Evolutionary conservation across 441 rosid genomes (phyloP).

Genomic region (Kokia cookei): DNA sequence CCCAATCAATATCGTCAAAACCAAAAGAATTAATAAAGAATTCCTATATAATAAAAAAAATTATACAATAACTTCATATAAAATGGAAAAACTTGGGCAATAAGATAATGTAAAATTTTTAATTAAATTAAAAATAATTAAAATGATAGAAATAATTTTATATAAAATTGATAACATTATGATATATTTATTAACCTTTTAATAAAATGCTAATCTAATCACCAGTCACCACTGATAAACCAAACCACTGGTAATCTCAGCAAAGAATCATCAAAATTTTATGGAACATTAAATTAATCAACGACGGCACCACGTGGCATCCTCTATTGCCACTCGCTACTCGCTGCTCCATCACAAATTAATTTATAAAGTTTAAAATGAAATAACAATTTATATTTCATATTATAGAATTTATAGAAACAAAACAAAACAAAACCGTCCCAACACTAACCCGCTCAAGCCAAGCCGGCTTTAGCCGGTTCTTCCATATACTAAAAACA

Average conservation of each 20-base stretch:
- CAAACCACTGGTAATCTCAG: background rate
- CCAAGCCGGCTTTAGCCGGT: conserved; percentile 16
- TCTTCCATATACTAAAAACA: background rate
- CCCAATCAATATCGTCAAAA: background rate
- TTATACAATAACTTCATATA: too few species aligned
- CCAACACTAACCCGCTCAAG: conserved; percentile 18
- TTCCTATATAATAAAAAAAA: too few species aligned
- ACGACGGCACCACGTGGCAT: background rate
- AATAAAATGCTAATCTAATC: background rate
- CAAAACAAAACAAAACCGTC: conserved; percentile 6
- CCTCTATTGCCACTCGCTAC: background rate
- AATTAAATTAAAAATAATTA: too few species aligned
- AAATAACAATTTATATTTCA: conserved; percentile 5
- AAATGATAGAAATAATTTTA: too few species aligned
- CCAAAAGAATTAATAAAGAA: background rate
- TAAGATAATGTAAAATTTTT: too few species aligned
- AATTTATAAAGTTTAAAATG: background rate
- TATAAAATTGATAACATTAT: too few species aligned
- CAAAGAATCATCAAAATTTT: background rate
- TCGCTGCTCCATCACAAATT: background rate
- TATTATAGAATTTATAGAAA: background rate
- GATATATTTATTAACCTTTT: too few species aligned
- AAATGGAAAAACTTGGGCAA: too few species aligned
- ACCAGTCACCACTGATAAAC: background rate
- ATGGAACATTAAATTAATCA: background rate